These are phyloP conservation scores for Trichophaea hybrida DNA, from an alignment of 2,329 filamentous ascomycete genomes.

Conservation along the genomic window DNA sequence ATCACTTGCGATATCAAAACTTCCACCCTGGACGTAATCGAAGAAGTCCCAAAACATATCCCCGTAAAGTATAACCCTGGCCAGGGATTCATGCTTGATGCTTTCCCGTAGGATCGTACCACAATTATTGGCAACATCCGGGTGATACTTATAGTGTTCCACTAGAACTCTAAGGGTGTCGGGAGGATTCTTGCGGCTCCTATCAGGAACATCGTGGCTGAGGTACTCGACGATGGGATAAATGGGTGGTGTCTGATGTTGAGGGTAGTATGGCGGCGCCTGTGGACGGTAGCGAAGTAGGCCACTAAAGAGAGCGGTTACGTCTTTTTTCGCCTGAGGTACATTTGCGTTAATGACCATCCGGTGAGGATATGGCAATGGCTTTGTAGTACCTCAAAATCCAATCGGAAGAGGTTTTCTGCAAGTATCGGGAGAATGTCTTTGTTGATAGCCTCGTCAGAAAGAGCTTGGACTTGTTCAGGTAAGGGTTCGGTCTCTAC, in stretches of 20 bases:
- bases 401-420: constrained; percentile 64
- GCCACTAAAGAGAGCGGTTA: constrained; percentile 26
- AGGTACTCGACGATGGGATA: constrained; percentile 41
- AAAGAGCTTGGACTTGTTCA: constrained; percentile 74
- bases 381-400: constrained; percentile 55
- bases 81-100: constrained; percentile 77
- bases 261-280: constrained; percentile 31
- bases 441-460: constrained; percentile 73
- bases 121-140: constrained; percentile 27
- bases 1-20: constrained; percentile 92
- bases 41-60: constrained; percentile 97
- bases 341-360: background rate
- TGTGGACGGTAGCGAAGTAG: constrained; percentile 74
- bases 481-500: constrained; percentile 72
- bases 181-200: constrained; percentile 22
- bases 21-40: constrained; percentile 89
- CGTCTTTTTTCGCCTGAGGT: constrained; percentile 25
- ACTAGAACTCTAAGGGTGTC: constrained; percentile 25
- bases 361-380: background rate
- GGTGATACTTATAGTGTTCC: constrained; percentile 24
- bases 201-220: constrained; percentile 25
- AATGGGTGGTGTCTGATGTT: constrained; percentile 31
- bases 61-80: constrained; percentile 84
- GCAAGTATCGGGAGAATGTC: constrained; percentile 78
- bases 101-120: constrained; percentile 29